Conservation (phyloP, 2,329 filamentous ascomycete species). For the Nigrospora sphaerica region DNA sequence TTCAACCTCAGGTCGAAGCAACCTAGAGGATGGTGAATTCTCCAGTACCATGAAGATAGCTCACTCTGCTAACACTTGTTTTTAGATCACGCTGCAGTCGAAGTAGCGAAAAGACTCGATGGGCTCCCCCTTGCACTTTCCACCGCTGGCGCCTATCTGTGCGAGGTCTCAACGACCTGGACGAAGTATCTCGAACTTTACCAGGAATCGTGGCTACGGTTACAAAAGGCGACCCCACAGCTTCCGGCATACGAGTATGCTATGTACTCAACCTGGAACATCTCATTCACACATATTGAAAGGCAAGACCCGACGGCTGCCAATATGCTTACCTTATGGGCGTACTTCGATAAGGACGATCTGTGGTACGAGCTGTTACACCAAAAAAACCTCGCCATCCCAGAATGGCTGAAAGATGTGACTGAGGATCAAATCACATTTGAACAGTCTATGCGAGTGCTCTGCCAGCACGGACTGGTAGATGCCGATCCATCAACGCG, state of each 20-base stretch:
- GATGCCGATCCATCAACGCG: neutral
- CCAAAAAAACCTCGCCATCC: neutral
- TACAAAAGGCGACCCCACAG: conserved; percentile 21
- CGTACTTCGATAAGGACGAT: conserved; percentile 9
- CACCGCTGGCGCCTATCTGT: conserved; percentile 36
- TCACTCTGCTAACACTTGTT: neutral
- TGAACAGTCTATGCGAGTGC: conserved; percentile 2
- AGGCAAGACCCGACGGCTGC: conserved; percentile 13
- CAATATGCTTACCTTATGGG: conserved; percentile 7
- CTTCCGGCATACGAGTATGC: conserved; percentile 23
- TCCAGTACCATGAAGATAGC: neutral
- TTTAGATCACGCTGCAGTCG: conserved; percentile 19
- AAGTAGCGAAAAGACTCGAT: conserved; percentile 27
- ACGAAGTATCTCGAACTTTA: conserved; percentile 32
- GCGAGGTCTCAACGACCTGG: conserved; percentile 25
- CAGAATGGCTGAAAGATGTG: conserved; percentile 2
- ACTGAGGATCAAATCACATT: conserved; percentile 5
- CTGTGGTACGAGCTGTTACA: conserved; percentile 8
- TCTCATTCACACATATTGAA: conserved; percentile 29
- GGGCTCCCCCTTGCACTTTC: conserved; percentile 39
- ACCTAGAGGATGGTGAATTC: conserved; percentile 17
- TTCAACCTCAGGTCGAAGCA: conserved; percentile 16
- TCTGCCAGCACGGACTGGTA: conserved; percentile 5
- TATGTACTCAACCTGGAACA: conserved; percentile 29
- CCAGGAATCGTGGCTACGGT: conserved; percentile 24